phyloP scores from a whole-genome alignment of 2,329 filamentous ascomycete genomes.

The Venturia effusa region DNA sequence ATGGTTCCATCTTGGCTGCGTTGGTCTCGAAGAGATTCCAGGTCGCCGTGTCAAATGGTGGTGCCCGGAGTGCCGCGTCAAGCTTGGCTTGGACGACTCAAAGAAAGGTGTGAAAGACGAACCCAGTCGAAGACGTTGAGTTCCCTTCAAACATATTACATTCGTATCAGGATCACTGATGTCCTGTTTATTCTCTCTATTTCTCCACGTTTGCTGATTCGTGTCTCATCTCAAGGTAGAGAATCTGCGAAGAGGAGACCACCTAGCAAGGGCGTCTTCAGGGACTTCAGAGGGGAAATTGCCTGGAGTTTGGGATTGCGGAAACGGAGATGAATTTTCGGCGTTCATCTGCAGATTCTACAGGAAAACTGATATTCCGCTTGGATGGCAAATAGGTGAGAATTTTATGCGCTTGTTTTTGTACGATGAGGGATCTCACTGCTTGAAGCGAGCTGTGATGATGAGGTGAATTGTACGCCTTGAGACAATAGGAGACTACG shows the following conservation, averaged over 20 bases:
- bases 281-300: neutral
- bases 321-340: neutral
- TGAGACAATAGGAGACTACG: neutral
- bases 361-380: neutral
- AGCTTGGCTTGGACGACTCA: slow-evolving; percentile 16
- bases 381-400: neutral
- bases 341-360: neutral
- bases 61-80: slow-evolving; percentile 33
- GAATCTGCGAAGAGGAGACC: slow-evolving; percentile 1
- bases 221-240: slow-evolving; percentile 1
- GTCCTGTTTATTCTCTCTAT: neutral
- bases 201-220: neutral
- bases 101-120: slow-evolving; percentile 5
- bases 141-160: neutral
- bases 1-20: slow-evolving; percentile 78
- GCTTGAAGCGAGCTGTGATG: neutral
- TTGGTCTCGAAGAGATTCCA: slow-evolving; percentile 57
- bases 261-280: neutral
- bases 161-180: neutral
- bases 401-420: neutral
- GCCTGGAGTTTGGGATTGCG: slow-evolving; percentile 1
- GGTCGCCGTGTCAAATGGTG: slow-evolving; percentile 73
- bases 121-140: neutral
- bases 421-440: neutral
- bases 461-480: neutral